Evolutionary conservation across 768 basidiomycete genomes (phyloP).

Genomic region (Hortiboletus campestris): DNA sequence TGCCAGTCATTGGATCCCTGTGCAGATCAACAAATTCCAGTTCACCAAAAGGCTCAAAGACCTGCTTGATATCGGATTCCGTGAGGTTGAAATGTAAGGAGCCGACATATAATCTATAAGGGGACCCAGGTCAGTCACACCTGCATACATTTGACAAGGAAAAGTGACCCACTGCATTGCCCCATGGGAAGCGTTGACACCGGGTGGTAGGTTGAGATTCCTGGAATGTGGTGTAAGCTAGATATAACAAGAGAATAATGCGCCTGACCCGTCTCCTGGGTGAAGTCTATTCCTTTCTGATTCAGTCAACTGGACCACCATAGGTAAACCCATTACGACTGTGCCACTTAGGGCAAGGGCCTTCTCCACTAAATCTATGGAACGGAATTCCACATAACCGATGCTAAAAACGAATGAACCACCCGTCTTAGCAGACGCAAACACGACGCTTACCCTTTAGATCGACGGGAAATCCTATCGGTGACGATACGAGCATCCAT

Average conservation of each 20-base stretch:
- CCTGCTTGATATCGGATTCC: conserved; percentile 96
- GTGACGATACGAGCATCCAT: conserved; percentile 97
- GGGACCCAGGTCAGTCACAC: conserved; percentile 10
- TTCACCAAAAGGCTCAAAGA: conserved; percentile 98
- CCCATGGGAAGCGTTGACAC: conserved; percentile 76
- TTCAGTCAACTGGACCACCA: conserved; percentile 95
- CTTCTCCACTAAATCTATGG: conserved; percentile 87
- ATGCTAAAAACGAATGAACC: conserved; percentile 55
- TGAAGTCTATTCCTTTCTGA: conserved; percentile 90
- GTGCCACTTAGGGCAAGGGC: conserved; percentile 90
- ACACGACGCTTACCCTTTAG: conserved; percentile 78
- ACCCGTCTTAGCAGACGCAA: not conserved
- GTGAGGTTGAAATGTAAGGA: conserved; percentile 96
- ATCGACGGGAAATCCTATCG: conserved; percentile 89
- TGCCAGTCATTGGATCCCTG: conserved; percentile 89
- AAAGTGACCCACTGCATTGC: conserved; percentile 73
- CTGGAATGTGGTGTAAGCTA: conserved; percentile 35
- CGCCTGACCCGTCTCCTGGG: conserved; percentile 78
- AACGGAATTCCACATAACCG: conserved; percentile 95
- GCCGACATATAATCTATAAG: conserved; percentile 85
- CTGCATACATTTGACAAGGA: conserved; percentile 12
- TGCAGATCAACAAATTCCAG: conserved; percentile 98
- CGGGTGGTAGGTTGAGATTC: conserved; percentile 80
- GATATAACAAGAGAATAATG: conserved; percentile 1
- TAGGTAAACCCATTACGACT: conserved; percentile 96